phyloP scores from a whole-genome alignment of 2,329 filamentous ascomycete species.

The Fusarium hostae region DNA sequence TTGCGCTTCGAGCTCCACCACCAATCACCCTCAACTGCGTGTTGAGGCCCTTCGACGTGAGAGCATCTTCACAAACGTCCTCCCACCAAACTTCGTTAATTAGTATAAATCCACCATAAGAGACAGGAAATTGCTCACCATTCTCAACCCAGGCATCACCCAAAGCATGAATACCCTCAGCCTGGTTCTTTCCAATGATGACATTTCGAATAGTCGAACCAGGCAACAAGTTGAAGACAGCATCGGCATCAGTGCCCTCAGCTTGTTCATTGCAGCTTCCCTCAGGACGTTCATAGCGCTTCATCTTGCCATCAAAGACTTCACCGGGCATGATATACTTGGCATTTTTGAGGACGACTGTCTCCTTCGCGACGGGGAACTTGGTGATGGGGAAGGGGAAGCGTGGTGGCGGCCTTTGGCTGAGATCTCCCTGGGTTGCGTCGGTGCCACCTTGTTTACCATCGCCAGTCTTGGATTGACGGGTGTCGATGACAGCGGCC shows the following conservation, averaged over 20 bases:
- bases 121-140: conserved; percentile 10
- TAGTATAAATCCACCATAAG: background rate
- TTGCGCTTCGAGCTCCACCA: conserved; percentile 44
- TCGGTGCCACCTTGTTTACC: conserved; percentile 37
- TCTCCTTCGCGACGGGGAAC: conserved; percentile 45
- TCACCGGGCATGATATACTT: conserved; percentile 49
- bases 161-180: conserved; percentile 48
- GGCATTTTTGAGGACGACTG: conserved; percentile 40
- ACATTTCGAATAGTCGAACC: conserved; percentile 53
- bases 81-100: conserved; percentile 44
- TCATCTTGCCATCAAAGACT: conserved; percentile 51
- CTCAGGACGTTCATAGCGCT: conserved; percentile 52
- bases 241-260: conserved; percentile 55
- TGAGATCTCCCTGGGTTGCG: conserved; percentile 43
- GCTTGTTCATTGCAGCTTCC: conserved; percentile 57
- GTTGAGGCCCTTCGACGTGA: conserved; percentile 46
- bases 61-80: conserved; percentile 46
- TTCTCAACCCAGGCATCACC: conserved; percentile 48
- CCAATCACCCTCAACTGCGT: conserved; percentile 46
- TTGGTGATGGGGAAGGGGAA: conserved; percentile 47
- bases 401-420: conserved; percentile 43
- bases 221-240: conserved; percentile 52
- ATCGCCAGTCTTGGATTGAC: conserved; percentile 41
- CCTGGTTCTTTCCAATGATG: conserved; percentile 53
- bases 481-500: conserved; percentile 23